Base-by-base conservation (phyloP, 768 basidiomycete species). In the Podaxis sp. region DNA sequence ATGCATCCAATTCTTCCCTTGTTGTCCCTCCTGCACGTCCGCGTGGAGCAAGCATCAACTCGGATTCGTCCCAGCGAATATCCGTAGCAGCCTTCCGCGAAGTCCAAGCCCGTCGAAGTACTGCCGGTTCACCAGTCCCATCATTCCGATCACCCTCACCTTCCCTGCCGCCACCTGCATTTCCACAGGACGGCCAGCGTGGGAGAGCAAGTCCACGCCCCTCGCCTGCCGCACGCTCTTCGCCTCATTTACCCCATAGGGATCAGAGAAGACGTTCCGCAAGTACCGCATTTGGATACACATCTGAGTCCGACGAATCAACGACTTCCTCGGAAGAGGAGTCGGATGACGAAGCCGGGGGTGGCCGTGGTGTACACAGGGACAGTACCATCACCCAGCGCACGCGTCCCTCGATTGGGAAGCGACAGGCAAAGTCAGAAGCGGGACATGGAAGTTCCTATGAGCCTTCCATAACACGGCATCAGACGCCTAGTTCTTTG, bases 71-170 rank as follows among this genome's bases (percentile, higher is more conserved):
- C 1, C 90, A 90, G 65, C 83, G 89, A 58, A 92, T 93, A 26
- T 89, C 89, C 7, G 87, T 93, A 36, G 91, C 89, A 2, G 91
- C 91, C 2, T 93, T 93, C 70, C 84, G 88, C 58, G 90, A 92
- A 76, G 89, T 84, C 20, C 88, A 90, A 60, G 87, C 89, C 3
- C 77, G 89, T 46, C 80, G 87, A 53, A 87, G 86, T 66, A 73
- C 79, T 28, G 80, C 87, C 12, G 84, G 82, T 57, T 89, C 88
- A 0, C 89, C 89, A 10, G 79, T 74, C 0, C 82, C 87, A 33
- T 83, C 78, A 38, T 78, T 77, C 66, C 79, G 75, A 51, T 81
- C 77, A 11, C 77, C 78, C 33, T 77, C 74, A 64, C 75, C 77
- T 11, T 66, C 72, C n/a, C 67, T 67, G 28, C 46, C 58, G 24